Percentiles rank a stretch among this genome's conserved stretches.
Conservation (phyloP, 1,284 basidiomycete genomes). For the Laetiporus sulphureus region DNA sequence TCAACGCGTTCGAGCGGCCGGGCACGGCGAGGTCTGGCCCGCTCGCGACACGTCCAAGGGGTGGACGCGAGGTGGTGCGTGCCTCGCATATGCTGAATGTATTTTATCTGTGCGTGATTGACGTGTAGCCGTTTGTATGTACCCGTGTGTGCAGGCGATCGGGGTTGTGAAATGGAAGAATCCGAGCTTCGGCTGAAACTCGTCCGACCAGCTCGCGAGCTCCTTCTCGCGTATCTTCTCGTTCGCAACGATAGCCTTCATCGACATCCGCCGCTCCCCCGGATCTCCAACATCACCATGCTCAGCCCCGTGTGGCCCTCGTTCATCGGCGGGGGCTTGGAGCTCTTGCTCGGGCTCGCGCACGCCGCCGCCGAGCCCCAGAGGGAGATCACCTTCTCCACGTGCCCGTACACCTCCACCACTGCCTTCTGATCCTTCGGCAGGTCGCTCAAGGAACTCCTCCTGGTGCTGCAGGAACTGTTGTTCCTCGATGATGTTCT, state of each 20-base stretch:
- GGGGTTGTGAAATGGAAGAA: slow-evolving; percentile 71
- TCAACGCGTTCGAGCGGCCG: slow-evolving; percentile 81
- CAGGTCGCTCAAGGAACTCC: slow-evolving; percentile 82
- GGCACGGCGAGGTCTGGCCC: slow-evolving; percentile 77
- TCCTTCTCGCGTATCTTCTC: slow-evolving; percentile 76
- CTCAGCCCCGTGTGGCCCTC: slow-evolving; percentile 58
- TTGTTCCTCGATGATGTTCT: slow-evolving; percentile 97
- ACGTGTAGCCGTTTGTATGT: background rate
- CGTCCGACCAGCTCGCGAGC: slow-evolving; percentile 61
- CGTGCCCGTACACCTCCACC: slow-evolving; percentile 77
- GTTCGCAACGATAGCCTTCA: slow-evolving; percentile 88
- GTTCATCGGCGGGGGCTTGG: slow-evolving; percentile 53
- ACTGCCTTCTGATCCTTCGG: slow-evolving; percentile 90
- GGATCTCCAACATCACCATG: slow-evolving; percentile 84
- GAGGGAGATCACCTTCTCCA: slow-evolving; percentile 83
- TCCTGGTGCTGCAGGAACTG: slow-evolving; percentile 90
- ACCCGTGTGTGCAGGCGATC: slow-evolving; percentile 58
- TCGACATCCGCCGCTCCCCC: slow-evolving; percentile 78
- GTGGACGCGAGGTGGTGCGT: slow-evolving; percentile 34
- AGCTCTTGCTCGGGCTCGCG: slow-evolving; percentile 35
- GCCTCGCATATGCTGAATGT: slow-evolving; percentile 2
- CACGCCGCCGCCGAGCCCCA: slow-evolving; percentile 42
- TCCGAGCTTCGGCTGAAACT: slow-evolving; percentile 74
- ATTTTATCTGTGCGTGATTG: background rate
- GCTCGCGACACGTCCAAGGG: slow-evolving; percentile 51